Percentiles rank a stretch among this genome's conserved stretches.
These are phyloP conservation scores for Hansfordia pulvinata DNA, from an alignment of 2,329 filamentous ascomycete species.

Conservation along the genomic window DNA sequence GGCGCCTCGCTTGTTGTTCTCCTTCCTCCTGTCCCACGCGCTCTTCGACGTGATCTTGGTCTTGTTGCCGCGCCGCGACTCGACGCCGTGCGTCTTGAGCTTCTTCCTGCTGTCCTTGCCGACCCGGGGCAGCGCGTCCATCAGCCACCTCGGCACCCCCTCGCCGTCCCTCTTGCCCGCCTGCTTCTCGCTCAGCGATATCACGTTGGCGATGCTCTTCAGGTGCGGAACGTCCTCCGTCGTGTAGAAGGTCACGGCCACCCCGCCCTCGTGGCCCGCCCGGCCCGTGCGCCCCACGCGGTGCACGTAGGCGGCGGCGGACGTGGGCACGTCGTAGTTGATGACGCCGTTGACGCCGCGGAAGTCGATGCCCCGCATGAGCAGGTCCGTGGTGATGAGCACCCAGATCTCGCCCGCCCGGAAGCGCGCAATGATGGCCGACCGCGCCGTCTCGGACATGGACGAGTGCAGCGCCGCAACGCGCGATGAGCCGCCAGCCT, in stretches of 20 bases:
- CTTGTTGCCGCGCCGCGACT: constrained; percentile 37
- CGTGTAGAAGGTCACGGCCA: constrained; percentile 89
- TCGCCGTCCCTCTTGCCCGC: constrained; percentile 38
- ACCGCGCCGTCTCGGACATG: constrained; percentile 61
- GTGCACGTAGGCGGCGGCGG: constrained; percentile 81
- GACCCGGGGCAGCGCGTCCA: constrained; percentile 74
- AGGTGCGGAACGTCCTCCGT: constrained; percentile 85
- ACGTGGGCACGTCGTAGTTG: constrained; percentile 95
- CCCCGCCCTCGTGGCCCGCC: constrained; percentile 73
- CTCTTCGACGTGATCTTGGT: constrained; percentile 74
- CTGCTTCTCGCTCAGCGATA: constrained; percentile 68
- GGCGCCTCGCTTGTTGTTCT: constrained; percentile 52
- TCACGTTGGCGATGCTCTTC: constrained; percentile 87
- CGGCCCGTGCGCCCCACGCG: constrained; percentile 83
- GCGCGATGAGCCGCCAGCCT: constrained; percentile 71
- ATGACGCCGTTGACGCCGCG: constrained; percentile 90
- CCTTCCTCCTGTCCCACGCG: constrained; percentile 56
- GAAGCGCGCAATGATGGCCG: constrained; percentile 78
- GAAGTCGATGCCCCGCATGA: constrained; percentile 89
- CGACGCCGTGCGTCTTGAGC: constrained; percentile 70
- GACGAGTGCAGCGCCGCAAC: constrained; percentile 86
- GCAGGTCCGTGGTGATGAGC: constrained; percentile 85
- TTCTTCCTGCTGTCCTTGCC: constrained; percentile 74
- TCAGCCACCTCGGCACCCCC: constrained; percentile 69
- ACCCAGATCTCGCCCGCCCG: constrained; percentile 90